phyloP scores from a whole-genome alignment of 1,139 yeast species.

The Kluyveromyces sp. region DNA sequence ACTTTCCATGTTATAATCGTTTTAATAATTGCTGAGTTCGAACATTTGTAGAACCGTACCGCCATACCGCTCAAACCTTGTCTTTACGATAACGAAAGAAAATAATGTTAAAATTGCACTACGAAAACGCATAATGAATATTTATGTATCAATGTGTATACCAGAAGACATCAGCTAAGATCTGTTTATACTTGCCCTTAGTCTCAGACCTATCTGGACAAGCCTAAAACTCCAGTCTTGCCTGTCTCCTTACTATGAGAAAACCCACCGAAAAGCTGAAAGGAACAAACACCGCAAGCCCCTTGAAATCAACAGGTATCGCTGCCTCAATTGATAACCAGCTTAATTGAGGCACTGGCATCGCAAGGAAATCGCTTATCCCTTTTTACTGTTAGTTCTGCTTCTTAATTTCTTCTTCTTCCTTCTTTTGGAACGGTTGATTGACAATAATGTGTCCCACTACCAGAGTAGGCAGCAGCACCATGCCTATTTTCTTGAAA shows the following conservation, averaged over 20 bases:
- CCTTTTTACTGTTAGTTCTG: too few relatives aligned
- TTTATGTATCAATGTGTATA: background rate
- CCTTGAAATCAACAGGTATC: too few relatives aligned
- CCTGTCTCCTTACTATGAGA: too few relatives aligned
- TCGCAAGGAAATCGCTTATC: too few relatives aligned
- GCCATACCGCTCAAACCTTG: background rate
- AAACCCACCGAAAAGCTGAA: too few relatives aligned
- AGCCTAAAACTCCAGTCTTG: too few relatives aligned
- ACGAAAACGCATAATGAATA: background rate
- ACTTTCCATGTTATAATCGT: too few relatives aligned
- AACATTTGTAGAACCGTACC: too few relatives aligned
- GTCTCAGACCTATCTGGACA: too few relatives aligned
- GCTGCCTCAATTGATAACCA: background rate
- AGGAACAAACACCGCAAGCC: too few relatives aligned
- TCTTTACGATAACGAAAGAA: background rate
- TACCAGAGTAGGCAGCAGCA: background rate
- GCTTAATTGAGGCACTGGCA: background rate
- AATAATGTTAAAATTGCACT: background rate
- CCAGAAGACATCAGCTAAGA: background rate
- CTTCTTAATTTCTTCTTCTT: constrained; percentile 14
- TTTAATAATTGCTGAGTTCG: too few relatives aligned
- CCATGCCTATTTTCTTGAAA: constrained; percentile 12
- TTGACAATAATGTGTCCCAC: constrained; percentile 1
- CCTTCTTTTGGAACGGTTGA: constrained; percentile 12
- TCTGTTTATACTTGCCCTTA: too few relatives aligned